A percentile compares a stretch with the other conserved stretches of the same genome.
Evolutionary conservation across 2,329 filamentous ascomycete species (phyloP).

Genomic region (Teratosphaeria pseudoeucalypti): DNA sequence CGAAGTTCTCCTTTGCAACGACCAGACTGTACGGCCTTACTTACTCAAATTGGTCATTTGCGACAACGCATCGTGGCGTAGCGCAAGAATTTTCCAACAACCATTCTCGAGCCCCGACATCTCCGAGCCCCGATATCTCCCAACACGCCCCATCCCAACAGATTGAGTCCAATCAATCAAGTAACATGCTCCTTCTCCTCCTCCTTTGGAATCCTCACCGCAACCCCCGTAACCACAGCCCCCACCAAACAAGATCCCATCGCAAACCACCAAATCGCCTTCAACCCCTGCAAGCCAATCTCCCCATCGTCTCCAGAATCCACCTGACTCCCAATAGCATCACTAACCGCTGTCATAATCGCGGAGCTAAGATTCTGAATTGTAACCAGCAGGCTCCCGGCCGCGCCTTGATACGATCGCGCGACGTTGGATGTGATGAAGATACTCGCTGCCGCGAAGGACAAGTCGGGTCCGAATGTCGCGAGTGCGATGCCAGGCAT

Average conservation of each 20-base stretch:
- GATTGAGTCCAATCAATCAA: not conserved
- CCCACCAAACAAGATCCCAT: constrained; percentile 14
- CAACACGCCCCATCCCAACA: no score
- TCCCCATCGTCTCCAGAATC: constrained; percentile 14
- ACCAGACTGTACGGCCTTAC: no score
- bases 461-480: constrained; percentile 39
- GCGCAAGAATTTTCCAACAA: no score
- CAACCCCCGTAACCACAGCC: constrained; percentile 14
- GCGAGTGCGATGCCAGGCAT: constrained; percentile 36
- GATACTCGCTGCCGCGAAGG: constrained; percentile 39
- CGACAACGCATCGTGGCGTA: no score
- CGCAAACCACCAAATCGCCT: constrained; percentile 22
- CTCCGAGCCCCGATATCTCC: no score
- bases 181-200: constrained; percentile 23
- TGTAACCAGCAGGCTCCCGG: constrained; percentile 37
- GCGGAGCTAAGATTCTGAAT: constrained; percentile 38
- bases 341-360: constrained; percentile 27
- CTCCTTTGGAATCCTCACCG: constrained; percentile 22
- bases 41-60: no score
- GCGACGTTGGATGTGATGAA: constrained; percentile 39
- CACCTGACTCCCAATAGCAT: constrained; percentile 18
- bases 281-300: constrained; percentile 17
- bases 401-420: constrained; percentile 37
- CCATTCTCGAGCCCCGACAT: no score
- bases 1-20: no score